Evolutionary conservation across 768 basidiomycete species (phyloP).

Genomic region (Boletus patriciae): DNA sequence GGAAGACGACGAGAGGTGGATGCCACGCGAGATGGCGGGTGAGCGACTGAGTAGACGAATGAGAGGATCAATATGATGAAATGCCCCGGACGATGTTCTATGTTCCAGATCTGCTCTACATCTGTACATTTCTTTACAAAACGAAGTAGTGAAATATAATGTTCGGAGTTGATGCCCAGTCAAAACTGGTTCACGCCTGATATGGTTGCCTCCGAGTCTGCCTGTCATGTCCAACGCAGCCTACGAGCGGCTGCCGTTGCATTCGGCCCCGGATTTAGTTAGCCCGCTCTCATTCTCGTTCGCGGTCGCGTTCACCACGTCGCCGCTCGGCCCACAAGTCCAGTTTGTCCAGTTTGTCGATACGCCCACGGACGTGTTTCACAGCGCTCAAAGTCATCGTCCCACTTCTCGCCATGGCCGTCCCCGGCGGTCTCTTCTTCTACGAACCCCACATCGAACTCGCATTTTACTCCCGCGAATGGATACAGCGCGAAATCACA

Average conservation of each 20-base stretch:
- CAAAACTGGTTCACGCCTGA: no score
- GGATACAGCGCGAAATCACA: slow-evolving; percentile 76
- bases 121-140: no score
- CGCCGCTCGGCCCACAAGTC: slow-evolving; percentile 29
- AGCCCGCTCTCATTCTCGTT: slow-evolving; percentile 21
- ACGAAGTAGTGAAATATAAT: no score
- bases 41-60: no score
- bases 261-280: slow-evolving; percentile 38
- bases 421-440: slow-evolving; percentile 52
- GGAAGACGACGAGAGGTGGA: no score
- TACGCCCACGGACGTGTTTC: slow-evolving; percentile 40
- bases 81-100: no score
- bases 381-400: slow-evolving; percentile 46
- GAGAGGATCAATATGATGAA: no score
- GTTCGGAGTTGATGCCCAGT: no score
- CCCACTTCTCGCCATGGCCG: slow-evolving; percentile 36
- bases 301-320: slow-evolving; percentile 30
- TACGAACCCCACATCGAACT: slow-evolving; percentile 89
- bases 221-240: slow-evolving; percentile 39
- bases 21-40: no score
- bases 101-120: no score
- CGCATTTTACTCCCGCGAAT: slow-evolving; percentile 70
- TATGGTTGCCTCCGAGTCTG: no score
- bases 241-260: slow-evolving; percentile 54
- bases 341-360: slow-evolving; percentile 18